Evolutionary conservation across 306 rosid species (phyloP).

Genomic region (Medicago arabica): DNA sequence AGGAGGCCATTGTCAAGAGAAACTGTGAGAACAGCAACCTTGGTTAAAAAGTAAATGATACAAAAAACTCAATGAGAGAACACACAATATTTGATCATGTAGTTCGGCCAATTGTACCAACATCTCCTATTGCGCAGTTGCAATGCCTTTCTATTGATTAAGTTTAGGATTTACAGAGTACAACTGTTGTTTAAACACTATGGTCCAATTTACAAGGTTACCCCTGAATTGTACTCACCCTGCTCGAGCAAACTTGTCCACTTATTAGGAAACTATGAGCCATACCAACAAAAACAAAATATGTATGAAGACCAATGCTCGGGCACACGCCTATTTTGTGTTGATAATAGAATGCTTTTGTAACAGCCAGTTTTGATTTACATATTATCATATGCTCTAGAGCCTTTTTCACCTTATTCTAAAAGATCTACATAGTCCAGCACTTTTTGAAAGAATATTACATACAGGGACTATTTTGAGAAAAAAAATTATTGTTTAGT

Average conservation of each 20-base stretch:
- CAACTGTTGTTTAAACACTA: background rate
- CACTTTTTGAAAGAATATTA: conserved; percentile 15
- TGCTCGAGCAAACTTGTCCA: background rate
- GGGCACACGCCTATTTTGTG: conserved; percentile 6
- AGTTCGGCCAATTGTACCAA: background rate
- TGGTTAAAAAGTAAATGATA: background rate
- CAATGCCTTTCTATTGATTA: background rate
- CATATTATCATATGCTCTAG: conserved; percentile 7
- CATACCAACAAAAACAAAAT: conserved; percentile 13
- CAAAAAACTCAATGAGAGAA: background rate
- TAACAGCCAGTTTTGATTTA: conserved; percentile 22
- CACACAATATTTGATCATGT: background rate
- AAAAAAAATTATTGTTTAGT: conserved; percentile 10
- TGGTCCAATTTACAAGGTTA: background rate
- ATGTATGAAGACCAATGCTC: conserved; percentile 31
- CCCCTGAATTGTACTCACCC: background rate
- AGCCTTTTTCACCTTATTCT: conserved; percentile 32
- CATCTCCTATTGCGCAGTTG: background rate
- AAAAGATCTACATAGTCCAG: conserved; percentile 3
- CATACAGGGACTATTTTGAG: conserved; percentile 6
- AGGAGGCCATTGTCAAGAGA: conserved; percentile 37
- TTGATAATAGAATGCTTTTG: conserved; percentile 14
- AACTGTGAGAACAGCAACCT: background rate
- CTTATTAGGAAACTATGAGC: background rate
- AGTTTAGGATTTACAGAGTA: background rate